Evolutionary conservation across 805 yeast species (phyloP), one percentile per base, ranked within the genome.

Genomic region (Ogataea siamensis): DNA sequence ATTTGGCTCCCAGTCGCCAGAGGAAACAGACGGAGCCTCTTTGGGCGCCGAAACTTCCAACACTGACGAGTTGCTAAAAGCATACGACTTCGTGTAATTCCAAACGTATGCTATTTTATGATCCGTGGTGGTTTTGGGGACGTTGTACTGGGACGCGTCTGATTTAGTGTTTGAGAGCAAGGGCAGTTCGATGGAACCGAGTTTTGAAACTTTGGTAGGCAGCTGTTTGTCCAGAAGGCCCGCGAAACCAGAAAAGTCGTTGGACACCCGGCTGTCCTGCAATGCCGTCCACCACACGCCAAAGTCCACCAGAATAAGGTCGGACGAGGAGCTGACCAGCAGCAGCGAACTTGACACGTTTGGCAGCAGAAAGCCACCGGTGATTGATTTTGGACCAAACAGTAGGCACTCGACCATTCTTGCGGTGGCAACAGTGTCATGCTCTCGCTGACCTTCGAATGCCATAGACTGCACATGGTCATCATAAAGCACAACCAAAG

Each of bases 251-350:
- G 35, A 34, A 7, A 53, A 34, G 31, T 52, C 49, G 12, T 50
- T 55, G 5, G 46, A 35, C 11, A 23, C 26, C 6, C 58, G 34
- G 5, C 54, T 41, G 2, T 28, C n/a, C 19, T 7, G 36, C 28
- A 13, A 62, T 36, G 2, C 38, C 21, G 5, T 34, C 33, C 51
- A 47, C 67, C 66, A 62, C 17, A 37, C 21, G 1, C 55, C 42
- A 27, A 53, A 57, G 42, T 62, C 64, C 13, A 60, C 31, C 20
- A 46, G 53, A 5, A 62, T 26, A 6, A 62, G 17, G 16, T 51
- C 44, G 3, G 48, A 46, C 11, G 36, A 34, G 7, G 56, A 44
- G 2, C 53, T 48, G 1, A 49, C 45, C 14, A 51, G 23, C 10
- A 57, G 26, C 8, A 58, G 12, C 4, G 53, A 43, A 17, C 47